Evolutionary conservation across 192 early-diverging fungal species (phyloP).

Genomic region (Coemansia reversa): DNA sequence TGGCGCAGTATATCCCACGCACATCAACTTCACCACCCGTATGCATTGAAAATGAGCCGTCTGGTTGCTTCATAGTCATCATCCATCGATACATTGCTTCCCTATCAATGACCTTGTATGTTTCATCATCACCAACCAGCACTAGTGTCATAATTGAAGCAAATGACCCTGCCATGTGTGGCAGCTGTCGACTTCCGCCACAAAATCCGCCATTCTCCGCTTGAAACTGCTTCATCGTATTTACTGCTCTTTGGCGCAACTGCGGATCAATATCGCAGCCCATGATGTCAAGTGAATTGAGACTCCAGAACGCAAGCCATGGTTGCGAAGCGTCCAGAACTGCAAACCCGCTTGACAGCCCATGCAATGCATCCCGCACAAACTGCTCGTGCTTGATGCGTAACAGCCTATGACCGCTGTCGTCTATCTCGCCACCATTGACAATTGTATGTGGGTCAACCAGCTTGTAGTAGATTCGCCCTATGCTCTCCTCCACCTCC

Average conservation of each 20-base stretch:
- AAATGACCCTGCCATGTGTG: conserved; percentile 88
- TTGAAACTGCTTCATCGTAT: conserved; percentile 67
- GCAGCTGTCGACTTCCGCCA: conserved; percentile 81
- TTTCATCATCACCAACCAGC: conserved; percentile 66
- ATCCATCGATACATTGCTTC: conserved; percentile 71
- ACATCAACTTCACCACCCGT: conserved; percentile 92
- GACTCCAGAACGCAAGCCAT: conserved; percentile 91
- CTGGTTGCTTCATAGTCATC: conserved; percentile 74
- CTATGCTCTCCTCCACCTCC: conserved; percentile 49
- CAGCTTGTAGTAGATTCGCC: conserved; percentile 17
- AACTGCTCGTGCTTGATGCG: conserved; percentile 62
- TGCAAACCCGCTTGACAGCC: conserved; percentile 58
- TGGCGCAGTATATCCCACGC: conserved; percentile 83
- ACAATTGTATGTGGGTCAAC: conserved; percentile 21
- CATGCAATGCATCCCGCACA: conserved; percentile 52
- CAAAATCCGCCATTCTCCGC: conserved; percentile 71
- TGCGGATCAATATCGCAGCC: conserved; percentile 55
- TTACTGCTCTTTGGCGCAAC: conserved; percentile 48
- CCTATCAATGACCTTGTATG: conserved; percentile 58
- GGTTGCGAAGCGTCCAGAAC: conserved; percentile 83
- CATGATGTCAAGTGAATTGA: conserved; percentile 81
- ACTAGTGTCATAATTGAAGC: conserved; percentile 83
- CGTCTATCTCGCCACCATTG: conserved; percentile 32
- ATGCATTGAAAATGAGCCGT: conserved; percentile 91
- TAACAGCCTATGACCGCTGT: conserved; percentile 45